Percentiles rank a stretch among this genome's conserved stretches.
These are phyloP conservation scores for Yamadazyma dushanensis DNA, from an alignment of 1,139 yeast genomes.

Conservation along the genomic window DNA sequence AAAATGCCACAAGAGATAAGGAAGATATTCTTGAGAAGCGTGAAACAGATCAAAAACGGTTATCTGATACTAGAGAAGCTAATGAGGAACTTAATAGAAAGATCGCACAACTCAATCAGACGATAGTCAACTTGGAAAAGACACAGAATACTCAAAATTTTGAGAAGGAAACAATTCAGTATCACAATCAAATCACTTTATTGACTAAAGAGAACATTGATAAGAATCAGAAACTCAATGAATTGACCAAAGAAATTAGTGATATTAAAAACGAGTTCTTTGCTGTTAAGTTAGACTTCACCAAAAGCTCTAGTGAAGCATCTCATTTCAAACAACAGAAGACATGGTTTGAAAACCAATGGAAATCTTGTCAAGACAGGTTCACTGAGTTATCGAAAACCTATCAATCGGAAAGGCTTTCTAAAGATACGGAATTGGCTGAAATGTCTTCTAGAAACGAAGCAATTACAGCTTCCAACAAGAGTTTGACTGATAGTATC, in stretches of 20 bases:
- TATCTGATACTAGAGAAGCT: slow-evolving; percentile 20
- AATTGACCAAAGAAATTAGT: slow-evolving; percentile 38
- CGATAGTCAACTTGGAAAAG: slow-evolving; percentile 17
- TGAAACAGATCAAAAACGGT: slow-evolving; percentile 12
- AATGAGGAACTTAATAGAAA: slow-evolving; percentile 24
- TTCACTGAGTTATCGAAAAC: slow-evolving; percentile 42
- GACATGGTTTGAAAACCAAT: slow-evolving; percentile 52
- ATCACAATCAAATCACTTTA: slow-evolving; percentile 52
- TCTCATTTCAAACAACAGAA: slow-evolving; percentile 37
- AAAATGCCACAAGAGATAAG: slow-evolving; percentile 28
- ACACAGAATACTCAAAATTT: slow-evolving; percentile 8
- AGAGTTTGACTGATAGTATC: slow-evolving; percentile 18
- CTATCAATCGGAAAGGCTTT: slow-evolving; percentile 37
- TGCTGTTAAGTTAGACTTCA: slow-evolving; percentile 41
- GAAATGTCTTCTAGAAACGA: slow-evolving; percentile 28
- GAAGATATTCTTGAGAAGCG: slow-evolving; percentile 25
- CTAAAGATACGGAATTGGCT: slow-evolving; percentile 30
- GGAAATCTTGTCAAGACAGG: slow-evolving; percentile 35
- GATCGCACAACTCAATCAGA: slow-evolving; percentile 18
- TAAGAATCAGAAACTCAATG: slow-evolving; percentile 38
- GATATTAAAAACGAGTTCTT: slow-evolving; percentile 38
- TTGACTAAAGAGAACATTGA: slow-evolving; percentile 52
- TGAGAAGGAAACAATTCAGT: slow-evolving; percentile 45
- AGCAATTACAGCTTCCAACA: slow-evolving; percentile 22
- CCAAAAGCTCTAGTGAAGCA: slow-evolving; percentile 39